These are phyloP conservation scores for Saitozyma podzolica DNA, from an alignment of 768 basidiomycete genomes.

Conservation along the genomic window DNA sequence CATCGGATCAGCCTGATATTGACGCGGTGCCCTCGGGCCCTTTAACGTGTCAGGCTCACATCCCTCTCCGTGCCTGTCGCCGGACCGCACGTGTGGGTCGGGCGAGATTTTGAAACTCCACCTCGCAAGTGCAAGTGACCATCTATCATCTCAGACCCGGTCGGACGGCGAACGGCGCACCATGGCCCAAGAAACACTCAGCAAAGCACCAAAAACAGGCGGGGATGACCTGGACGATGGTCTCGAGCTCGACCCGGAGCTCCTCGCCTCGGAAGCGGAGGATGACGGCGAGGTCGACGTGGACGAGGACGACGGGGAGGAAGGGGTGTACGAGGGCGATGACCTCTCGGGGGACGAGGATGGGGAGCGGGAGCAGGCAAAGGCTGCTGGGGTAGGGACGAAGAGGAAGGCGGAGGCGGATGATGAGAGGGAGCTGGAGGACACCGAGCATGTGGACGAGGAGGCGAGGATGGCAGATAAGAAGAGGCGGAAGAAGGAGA, in stretches of 20 bases:
- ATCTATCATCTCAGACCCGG: not conserved
- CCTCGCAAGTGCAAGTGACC: not conserved
- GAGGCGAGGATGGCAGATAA: slow-evolving; percentile 37
- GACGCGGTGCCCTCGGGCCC: too few relatives aligned
- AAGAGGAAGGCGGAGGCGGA: slow-evolving; percentile 13
- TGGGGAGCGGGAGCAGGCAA: not conserved
- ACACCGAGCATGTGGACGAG: slow-evolving; percentile 17
- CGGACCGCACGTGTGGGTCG: too few relatives aligned
- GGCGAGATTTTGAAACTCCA: not conserved
- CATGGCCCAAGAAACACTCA: not conserved
- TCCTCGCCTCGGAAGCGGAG: slow-evolving; percentile 24
- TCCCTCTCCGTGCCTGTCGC: too few relatives aligned
- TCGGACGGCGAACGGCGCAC: not conserved
- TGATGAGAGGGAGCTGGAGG: slow-evolving; percentile 10
- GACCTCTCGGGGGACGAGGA: not conserved
- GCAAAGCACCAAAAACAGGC: slow-evolving; percentile 24
- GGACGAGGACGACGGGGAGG: slow-evolving; percentile 6
- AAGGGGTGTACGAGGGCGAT: not conserved
- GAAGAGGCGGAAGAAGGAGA: slow-evolving; percentile 48
- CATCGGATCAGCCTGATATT: too few relatives aligned
- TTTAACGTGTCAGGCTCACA: too few relatives aligned
- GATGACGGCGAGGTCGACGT: slow-evolving; percentile 1
- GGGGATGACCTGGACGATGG: slow-evolving; percentile 52
- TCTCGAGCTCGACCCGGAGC: slow-evolving; percentile 44
- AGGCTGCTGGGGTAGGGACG: slow-evolving; percentile 16